Evolutionary conservation across 805 yeast genomes (phyloP).

Genomic region (Kodamaea kaohsiungensis): DNA sequence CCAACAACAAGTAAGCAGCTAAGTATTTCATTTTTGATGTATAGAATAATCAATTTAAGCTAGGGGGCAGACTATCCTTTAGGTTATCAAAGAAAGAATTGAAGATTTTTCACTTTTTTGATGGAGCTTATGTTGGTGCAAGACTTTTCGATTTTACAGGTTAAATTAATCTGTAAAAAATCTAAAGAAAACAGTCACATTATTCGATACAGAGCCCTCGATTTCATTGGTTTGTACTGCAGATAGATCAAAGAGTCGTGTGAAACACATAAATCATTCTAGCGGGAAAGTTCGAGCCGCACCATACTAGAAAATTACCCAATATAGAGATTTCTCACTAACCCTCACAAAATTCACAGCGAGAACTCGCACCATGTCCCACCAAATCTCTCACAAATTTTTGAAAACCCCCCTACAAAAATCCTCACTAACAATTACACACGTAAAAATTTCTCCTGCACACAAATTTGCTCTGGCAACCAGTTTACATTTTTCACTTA

Average conservation of each 20-base stretch:
- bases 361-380: neutral
- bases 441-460: too few relatives aligned
- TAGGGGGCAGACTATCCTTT: slow-evolving; percentile 81
- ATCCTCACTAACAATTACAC: neutral
- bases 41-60: slow-evolving; percentile 82
- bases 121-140: neutral
- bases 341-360: neutral
- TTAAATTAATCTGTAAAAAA: neutral
- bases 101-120: slow-evolving; percentile 5
- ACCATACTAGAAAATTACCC: neutral
- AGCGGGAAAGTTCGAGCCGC: neutral
- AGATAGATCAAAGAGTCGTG: neutral
- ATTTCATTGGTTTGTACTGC: neutral
- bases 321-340: neutral
- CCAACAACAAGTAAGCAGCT: slow-evolving; percentile 98
- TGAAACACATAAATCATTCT: neutral
- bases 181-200: slow-evolving; percentile 6
- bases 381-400: neutral
- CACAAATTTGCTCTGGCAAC: neutral
- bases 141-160: neutral
- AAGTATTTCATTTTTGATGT: slow-evolving; percentile 77
- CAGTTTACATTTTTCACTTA: slow-evolving; percentile 4
- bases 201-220: neutral
- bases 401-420: neutral
- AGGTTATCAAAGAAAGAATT: slow-evolving; percentile 15